phyloP scores from a whole-genome alignment of 805 yeast species.

The Candida vartiovaarae region DNA sequence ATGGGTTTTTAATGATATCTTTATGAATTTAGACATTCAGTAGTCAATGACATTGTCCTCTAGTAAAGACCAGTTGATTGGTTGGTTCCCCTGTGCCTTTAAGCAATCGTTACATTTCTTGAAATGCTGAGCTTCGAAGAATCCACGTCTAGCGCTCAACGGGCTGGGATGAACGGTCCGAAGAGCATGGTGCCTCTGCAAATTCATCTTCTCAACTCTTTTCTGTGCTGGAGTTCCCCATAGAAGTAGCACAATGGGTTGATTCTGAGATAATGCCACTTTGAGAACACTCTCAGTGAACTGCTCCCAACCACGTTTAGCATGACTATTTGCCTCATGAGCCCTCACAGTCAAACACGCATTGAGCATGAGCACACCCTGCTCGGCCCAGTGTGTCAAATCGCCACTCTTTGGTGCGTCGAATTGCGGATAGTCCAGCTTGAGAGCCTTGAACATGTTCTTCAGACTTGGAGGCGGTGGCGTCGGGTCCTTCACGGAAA shows the following conservation, averaged over 20 bases:
- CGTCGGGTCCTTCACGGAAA: slow-evolving; percentile 80
- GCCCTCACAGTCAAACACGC: slow-evolving; percentile 88
- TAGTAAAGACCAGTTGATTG: slow-evolving; percentile 58
- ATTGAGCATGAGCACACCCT: slow-evolving; percentile 84
- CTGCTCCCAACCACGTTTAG: slow-evolving; percentile 85
- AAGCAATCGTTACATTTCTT: slow-evolving; percentile 76
- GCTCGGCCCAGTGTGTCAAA: slow-evolving; percentile 74
- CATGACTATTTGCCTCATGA: slow-evolving; percentile 89
- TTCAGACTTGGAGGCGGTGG: slow-evolving; percentile 82
- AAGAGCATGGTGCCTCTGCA: slow-evolving; percentile 36
- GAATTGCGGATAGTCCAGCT: slow-evolving; percentile 68
- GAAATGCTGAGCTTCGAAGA: slow-evolving; percentile 73
- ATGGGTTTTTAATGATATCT: not conserved
- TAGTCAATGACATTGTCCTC: not conserved
- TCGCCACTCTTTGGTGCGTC: slow-evolving; percentile 43
- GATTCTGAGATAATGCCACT: slow-evolving; percentile 41
- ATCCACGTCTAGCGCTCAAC: slow-evolving; percentile 81
- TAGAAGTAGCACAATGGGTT: slow-evolving; percentile 14
- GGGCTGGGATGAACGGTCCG: slow-evolving; percentile 93
- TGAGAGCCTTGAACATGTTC: slow-evolving; percentile 79
- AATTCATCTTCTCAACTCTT: slow-evolving; percentile 25
- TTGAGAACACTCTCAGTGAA: slow-evolving; percentile 72
- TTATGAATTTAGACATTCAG: not conserved
- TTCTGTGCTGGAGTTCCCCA: slow-evolving; percentile 42
- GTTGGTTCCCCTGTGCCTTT: slow-evolving; percentile 27